phyloP scores from a whole-genome alignment of 116 monocot species.

The Posidonia oceanica region DNA sequence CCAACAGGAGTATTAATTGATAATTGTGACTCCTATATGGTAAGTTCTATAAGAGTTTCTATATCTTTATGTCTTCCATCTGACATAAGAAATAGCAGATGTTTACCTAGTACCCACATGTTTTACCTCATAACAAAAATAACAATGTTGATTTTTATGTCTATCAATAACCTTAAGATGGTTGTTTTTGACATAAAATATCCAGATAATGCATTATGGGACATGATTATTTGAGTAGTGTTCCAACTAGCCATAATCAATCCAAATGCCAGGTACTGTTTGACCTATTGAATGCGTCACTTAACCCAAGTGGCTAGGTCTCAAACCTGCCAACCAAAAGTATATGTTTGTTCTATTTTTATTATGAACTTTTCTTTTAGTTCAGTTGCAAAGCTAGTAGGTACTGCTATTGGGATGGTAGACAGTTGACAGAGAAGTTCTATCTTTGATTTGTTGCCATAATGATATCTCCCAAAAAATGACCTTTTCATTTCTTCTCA shows the following conservation, averaged over 20 bases:
- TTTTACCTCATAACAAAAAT: too few species aligned
- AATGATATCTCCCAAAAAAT: background rate
- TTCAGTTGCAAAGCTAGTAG: too few species aligned
- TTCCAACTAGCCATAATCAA: too few species aligned
- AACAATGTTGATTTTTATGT: too few species aligned
- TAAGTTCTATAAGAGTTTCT: constrained; percentile 14
- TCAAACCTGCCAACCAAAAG: background rate
- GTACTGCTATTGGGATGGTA: background rate
- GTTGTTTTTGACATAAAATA: too few species aligned
- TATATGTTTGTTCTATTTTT: background rate
- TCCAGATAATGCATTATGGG: too few species aligned
- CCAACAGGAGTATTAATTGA: constrained; percentile 37
- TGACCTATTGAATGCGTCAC: too few species aligned
- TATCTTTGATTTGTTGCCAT: background rate
- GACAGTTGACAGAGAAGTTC: too few species aligned
- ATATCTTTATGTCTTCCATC: background rate
- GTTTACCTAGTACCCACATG: background rate
- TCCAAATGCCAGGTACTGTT: too few species aligned
- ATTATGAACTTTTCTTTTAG: background rate
- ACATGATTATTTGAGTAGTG: too few species aligned
- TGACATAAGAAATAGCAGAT: background rate
- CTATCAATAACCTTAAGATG: too few species aligned
- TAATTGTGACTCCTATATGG: constrained; percentile 73
- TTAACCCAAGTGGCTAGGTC: background rate
- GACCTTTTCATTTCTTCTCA: background rate